These are phyloP conservation scores for Phoma sp. DNA, from an alignment of 2,329 filamentous ascomycete species.

Conservation along the genomic window DNA sequence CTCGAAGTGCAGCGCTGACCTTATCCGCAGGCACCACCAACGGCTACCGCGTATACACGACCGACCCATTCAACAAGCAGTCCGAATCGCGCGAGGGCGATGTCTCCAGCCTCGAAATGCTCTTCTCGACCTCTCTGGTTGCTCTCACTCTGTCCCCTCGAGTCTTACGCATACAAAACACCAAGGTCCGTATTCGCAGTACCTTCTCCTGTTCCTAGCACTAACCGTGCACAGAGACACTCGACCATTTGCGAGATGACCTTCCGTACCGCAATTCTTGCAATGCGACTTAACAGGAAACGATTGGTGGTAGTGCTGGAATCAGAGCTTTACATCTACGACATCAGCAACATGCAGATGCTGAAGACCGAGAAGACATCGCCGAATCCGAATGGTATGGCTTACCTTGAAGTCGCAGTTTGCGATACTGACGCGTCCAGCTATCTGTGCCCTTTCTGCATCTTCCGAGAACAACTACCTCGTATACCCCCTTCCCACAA, in stretches of 20 bases:
- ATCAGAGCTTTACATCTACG: conserved; percentile 96
- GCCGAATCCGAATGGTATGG: conserved; percentile 78
- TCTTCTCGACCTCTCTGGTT: conserved; percentile 96
- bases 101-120: conserved; percentile 96
- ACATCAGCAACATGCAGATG: conserved; percentile 98
- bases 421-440: conserved; percentile 51
- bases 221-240: conserved; percentile 59
- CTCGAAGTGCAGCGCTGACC: conserved; percentile 8
- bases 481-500: conserved; percentile 85
- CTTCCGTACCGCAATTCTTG: conserved; percentile 94
- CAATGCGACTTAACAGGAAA: conserved; percentile 92
- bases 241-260: conserved; percentile 98
- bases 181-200: conserved; percentile 70
- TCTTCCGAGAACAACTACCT: conserved; percentile 97
- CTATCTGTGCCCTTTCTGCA: conserved; percentile 90
- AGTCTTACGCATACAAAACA: conserved; percentile 95
- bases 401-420: neutral
- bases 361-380: conserved; percentile 93
- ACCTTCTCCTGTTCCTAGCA: neutral
- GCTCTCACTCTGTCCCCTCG: conserved; percentile 91
- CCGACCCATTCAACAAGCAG: conserved; percentile 93
- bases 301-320: conserved; percentile 92
- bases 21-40: conserved; percentile 76
- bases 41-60: conserved; percentile 96
- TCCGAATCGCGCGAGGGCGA: conserved; percentile 95